Conservation (phyloP, 805 yeast species). For the Yamadazyma ubonensis region DNA sequence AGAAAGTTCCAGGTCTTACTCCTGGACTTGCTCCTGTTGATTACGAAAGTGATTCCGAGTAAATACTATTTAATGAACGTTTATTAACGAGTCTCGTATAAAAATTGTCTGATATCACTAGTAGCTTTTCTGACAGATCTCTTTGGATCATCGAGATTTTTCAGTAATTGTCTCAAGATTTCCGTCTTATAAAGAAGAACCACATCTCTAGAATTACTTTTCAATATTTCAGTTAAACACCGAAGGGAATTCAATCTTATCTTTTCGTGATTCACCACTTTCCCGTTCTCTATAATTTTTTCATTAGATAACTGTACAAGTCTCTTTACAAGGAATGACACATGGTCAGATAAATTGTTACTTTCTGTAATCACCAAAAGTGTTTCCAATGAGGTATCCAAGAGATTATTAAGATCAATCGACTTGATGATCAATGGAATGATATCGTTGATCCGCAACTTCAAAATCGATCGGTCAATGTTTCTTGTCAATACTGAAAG, state of each 20-base stretch:
- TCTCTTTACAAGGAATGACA: conserved; percentile 56
- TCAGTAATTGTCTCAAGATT: conserved; percentile 48
- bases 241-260: conserved; percentile 59
- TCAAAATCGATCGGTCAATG: conserved; percentile 62
- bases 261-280: conserved; percentile 37
- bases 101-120: conserved; percentile 75
- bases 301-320: conserved; percentile 40
- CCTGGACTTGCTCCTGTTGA: conserved; percentile 88
- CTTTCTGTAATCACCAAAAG: conserved; percentile 54
- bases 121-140: conserved; percentile 75
- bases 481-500: conserved; percentile 66
- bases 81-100: conserved; percentile 47
- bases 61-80: not conserved
- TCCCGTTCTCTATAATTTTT: conserved; percentile 14
- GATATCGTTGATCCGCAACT: conserved; percentile 61
- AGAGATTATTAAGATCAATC: conserved; percentile 49
- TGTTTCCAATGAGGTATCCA: conserved; percentile 61
- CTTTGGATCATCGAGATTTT: conserved; percentile 67
- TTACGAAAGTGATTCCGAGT: conserved; percentile 37
- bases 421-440: conserved; percentile 74
- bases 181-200: conserved; percentile 52
- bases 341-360: conserved; percentile 51
- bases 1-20: conserved; percentile 61
- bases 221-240: conserved; percentile 47
- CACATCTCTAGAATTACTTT: conserved; percentile 37